These are phyloP conservation scores for Xylariaceae sp. DNA, from an alignment of 2,329 filamentous ascomycete species.

Conservation along the genomic window DNA sequence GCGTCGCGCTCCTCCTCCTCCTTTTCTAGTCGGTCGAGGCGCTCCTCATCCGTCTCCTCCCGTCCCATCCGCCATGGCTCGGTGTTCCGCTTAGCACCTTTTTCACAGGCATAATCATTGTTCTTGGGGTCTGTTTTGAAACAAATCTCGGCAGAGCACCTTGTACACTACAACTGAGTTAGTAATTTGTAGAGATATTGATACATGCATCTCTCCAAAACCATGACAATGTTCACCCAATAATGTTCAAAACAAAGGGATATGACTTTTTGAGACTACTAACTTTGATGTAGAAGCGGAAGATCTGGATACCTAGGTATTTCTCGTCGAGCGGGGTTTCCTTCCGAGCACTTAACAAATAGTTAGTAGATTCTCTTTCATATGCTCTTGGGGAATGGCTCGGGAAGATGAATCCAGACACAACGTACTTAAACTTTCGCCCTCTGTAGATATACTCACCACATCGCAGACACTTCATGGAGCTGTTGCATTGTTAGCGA, in stretches of 20 bases:
- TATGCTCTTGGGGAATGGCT: not conserved
- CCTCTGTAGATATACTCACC: conserved; percentile 87
- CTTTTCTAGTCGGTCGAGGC: conserved; percentile 85
- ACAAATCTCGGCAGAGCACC: conserved; percentile 36
- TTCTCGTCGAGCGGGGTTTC: conserved; percentile 87
- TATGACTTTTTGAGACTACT: not conserved
- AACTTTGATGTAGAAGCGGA: conserved; percentile 81
- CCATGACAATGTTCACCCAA: not conserved
- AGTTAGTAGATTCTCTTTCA: conserved; percentile 1
- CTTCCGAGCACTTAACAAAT: conserved; percentile 67
- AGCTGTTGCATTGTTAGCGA: conserved; percentile 19
- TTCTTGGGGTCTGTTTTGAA: conserved; percentile 84
- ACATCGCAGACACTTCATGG: conserved; percentile 53
- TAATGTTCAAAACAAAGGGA: too few species aligned
- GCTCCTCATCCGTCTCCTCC: conserved; percentile 84
- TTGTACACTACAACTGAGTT: conserved; percentile 16
- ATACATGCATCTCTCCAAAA: too few species aligned
- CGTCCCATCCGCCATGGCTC: conserved; percentile 80
- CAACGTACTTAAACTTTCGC: conserved; percentile 79
- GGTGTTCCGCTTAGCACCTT: conserved; percentile 89
- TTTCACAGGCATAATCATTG: conserved; percentile 82
- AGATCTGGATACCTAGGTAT: conserved; percentile 88
- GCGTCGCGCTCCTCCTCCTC: conserved; percentile 79
- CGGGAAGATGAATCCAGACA: not conserved
- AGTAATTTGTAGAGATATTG: not conserved